These are phyloP conservation scores for Solanum gracilifrons DNA, from an alignment of 257 asterid species.

Conservation along the genomic window DNA sequence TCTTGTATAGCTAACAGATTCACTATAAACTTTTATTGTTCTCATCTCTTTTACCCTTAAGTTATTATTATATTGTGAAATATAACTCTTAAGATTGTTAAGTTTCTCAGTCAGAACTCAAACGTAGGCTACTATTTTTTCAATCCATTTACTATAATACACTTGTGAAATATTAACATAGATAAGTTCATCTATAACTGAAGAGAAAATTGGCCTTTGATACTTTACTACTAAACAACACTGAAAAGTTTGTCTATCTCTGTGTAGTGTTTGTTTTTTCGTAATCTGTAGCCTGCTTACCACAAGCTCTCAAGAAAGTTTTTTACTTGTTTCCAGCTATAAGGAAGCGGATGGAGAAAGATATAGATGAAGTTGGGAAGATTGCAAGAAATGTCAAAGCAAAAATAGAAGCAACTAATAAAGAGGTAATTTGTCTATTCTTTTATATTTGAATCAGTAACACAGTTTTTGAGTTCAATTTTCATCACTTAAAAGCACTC, in stretches of 20 bases:
- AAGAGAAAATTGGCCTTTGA: background rate
- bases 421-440: conserved; percentile 35
- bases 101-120: background rate
- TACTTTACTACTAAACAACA: background rate
- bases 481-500: background rate
- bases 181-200: background rate
- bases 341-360: conserved; percentile 88
- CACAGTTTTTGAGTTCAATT: background rate
- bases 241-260: background rate
- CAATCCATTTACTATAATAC: background rate
- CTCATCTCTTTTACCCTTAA: background rate
- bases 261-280: background rate
- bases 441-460: background rate
- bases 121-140: background rate
- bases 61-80: background rate
- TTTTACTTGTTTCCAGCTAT: conserved; percentile 37
- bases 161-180: background rate
- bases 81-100: background rate
- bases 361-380: conserved; percentile 75
- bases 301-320: background rate
- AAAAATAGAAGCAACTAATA: conserved; percentile 53
- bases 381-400: conserved; percentile 60
- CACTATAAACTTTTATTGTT: background rate
- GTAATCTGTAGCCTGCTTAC: background rate
- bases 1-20: background rate